Evolutionary conservation across 179 eudicot species (phyloP).

Genomic region (Carnegiea gigantea): DNA sequence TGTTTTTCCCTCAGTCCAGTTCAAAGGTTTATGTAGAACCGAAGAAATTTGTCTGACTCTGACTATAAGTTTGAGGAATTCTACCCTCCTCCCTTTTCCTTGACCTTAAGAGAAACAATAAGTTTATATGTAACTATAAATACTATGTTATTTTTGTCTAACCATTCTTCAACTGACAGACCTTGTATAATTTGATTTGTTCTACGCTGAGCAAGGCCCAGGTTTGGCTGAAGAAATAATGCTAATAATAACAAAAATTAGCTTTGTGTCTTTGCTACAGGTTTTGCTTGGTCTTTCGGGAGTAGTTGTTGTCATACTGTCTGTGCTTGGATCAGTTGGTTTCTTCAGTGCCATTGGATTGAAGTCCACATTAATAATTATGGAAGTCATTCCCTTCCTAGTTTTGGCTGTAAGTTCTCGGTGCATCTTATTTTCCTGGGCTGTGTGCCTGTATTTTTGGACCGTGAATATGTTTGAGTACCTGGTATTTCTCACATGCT

Average conservation of each 20-base stretch:
- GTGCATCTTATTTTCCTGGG: not conserved
- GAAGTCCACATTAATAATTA: slow-evolving; percentile 92
- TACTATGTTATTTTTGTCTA: not conserved
- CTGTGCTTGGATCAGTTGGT: slow-evolving; percentile 96
- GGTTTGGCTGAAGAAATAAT: not conserved
- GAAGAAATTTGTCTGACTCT: not conserved
- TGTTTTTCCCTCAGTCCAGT: not conserved
- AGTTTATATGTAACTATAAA: not conserved
- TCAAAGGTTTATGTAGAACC: not conserved
- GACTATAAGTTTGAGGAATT: not conserved
- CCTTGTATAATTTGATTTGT: slow-evolving; percentile 4
- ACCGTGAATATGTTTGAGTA: not conserved
- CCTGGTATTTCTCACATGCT: not conserved
- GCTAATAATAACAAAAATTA: not conserved
- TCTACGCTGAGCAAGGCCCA: not conserved
- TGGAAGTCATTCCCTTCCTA: slow-evolving; percentile 99
- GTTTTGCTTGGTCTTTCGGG: slow-evolving; percentile 93
- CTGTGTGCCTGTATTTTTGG: slow-evolving; percentile 6
- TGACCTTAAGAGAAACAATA: not conserved
- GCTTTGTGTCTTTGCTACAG: slow-evolving; percentile 35
- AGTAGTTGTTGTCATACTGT: slow-evolving; percentile 85
- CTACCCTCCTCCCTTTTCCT: not conserved
- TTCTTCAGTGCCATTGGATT: slow-evolving; percentile 95
- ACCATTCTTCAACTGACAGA: not conserved
- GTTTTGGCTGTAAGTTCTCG: slow-evolving; percentile 85